Conservation (phyloP, 306 rosid genomes). For the Morella rubra region DNA sequence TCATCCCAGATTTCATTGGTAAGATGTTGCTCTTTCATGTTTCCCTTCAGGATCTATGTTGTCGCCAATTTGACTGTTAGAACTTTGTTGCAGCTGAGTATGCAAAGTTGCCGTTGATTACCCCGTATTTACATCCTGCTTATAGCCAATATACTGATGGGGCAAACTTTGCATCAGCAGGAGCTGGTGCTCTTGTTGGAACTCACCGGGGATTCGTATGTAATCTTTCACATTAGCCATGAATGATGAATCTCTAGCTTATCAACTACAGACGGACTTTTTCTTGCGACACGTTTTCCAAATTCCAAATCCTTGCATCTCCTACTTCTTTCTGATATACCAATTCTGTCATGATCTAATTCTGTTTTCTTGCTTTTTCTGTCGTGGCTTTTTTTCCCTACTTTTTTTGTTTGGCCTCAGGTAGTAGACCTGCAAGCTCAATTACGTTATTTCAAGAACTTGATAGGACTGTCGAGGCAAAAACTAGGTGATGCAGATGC, state of each 20-base stretch:
- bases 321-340: too few relatives aligned
- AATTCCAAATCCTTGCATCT: not conserved
- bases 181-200: conserved; percentile 18
- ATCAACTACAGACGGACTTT: not conserved
- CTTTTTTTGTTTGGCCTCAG: not conserved
- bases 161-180: conserved; percentile 39
- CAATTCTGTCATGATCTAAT: too few relatives aligned
- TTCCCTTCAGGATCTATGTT: too few relatives aligned
- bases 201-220: conserved; percentile 6
- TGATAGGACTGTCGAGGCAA: conserved; percentile 26
- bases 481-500: conserved; percentile 38
- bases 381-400: not conserved
- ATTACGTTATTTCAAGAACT: conserved; percentile 37
- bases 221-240: not conserved
- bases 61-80: too few relatives aligned
- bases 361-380: not conserved
- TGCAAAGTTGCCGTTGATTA: conserved; percentile 24
- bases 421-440: conserved; percentile 39
- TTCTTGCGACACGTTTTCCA: not conserved
- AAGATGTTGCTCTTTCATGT: not conserved
- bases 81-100: conserved; percentile 33
- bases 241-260: too few relatives aligned
- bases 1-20: conserved; percentile 48
- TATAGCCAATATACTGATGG: conserved; percentile 1
- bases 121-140: conserved; percentile 32